Conservation (phyloP, 2,329 filamentous ascomycete genomes). For the Ascochyta clinopodiicola region DNA sequence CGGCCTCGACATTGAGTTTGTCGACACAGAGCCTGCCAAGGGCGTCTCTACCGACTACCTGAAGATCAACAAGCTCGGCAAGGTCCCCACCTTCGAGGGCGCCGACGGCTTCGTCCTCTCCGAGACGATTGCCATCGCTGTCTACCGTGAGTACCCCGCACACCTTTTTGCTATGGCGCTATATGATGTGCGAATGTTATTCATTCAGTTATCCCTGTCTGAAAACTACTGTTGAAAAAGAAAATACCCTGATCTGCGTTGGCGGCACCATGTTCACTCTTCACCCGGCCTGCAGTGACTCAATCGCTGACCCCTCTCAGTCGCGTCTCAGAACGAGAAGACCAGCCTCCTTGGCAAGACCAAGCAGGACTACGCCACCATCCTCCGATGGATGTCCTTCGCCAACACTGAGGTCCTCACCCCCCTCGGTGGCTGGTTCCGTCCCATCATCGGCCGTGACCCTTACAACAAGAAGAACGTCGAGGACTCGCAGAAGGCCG, state of each 20-base stretch:
- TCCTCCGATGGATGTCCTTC: slow-evolving; percentile 98
- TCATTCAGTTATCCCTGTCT: slow-evolving; percentile 79
- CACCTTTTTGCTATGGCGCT: slow-evolving; percentile 34
- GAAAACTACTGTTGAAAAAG: slow-evolving; percentile 88
- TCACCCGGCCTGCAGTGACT: slow-evolving; percentile 34
- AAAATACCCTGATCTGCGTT: slow-evolving; percentile 77
- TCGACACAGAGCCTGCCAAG: slow-evolving; percentile 71
- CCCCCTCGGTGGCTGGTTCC: slow-evolving; percentile 79
- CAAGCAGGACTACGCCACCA: slow-evolving; percentile 99
- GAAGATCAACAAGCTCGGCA: slow-evolving; percentile 85
- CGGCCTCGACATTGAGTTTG: slow-evolving; percentile 86
- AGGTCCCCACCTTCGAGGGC: slow-evolving; percentile 91
- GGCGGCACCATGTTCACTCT: slow-evolving; percentile 1
- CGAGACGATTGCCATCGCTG: slow-evolving; percentile 92
- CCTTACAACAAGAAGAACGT: slow-evolving; percentile 98
- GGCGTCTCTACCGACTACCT: slow-evolving; percentile 76
- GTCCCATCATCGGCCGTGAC: slow-evolving; percentile 79
- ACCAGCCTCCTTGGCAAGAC: slow-evolving; percentile 99
- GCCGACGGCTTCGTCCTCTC: slow-evolving; percentile 87
- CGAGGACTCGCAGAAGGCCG: slow-evolving; percentile 76
- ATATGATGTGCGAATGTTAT: slow-evolving; percentile 71
- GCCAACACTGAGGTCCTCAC: slow-evolving; percentile 87
- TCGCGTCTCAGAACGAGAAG: slow-evolving; percentile 99
- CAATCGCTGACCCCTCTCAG: slow-evolving; percentile 58
- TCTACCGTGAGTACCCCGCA: slow-evolving; percentile 81